These are phyloP conservation scores for Hygrophorus pudorinus DNA, from an alignment of 768 basidiomycete genomes.

Conservation along the genomic window DNA sequence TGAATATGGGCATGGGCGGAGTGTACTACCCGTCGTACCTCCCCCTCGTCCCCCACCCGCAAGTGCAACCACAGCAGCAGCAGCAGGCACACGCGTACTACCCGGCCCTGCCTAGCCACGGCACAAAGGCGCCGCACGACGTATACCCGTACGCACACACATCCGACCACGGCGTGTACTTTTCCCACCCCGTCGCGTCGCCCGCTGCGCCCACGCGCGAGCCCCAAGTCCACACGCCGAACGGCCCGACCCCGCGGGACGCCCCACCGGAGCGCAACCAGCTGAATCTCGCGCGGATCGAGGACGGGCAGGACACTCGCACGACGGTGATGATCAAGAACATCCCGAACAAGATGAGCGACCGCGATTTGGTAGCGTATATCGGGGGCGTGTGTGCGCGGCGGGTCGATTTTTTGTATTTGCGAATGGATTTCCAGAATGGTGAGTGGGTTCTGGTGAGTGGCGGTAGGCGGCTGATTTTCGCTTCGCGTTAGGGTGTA, in stretches of 20 bases:
- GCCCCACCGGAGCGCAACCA: slow-evolving; percentile 27
- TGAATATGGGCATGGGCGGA: slow-evolving; percentile 2
- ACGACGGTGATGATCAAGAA: slow-evolving; percentile 90
- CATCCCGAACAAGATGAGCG: slow-evolving; percentile 87
- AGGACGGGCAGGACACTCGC: slow-evolving; percentile 66
- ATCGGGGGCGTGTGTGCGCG: slow-evolving; percentile 67
- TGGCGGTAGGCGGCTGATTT: background rate
- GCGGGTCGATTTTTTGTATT: slow-evolving; percentile 77
- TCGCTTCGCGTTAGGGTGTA: slow-evolving; percentile 41
- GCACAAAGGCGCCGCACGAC: too few relatives aligned
- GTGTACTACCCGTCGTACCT: too few relatives aligned
- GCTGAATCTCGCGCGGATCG: slow-evolving; percentile 62
- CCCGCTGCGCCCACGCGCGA: background rate
- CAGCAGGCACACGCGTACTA: too few relatives aligned
- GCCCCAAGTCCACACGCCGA: slow-evolving; percentile 1
- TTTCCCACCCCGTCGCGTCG: slow-evolving; percentile 5
- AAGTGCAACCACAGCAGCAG: too few relatives aligned
- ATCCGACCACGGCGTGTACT: too few relatives aligned
- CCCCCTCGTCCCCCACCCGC: too few relatives aligned
- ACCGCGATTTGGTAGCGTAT: slow-evolving; percentile 57
- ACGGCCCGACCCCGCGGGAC: slow-evolving; percentile 5
- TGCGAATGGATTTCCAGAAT: slow-evolving; percentile 80
- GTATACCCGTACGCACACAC: too few relatives aligned
- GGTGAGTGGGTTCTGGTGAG: slow-evolving; percentile 30
- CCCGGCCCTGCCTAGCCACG: too few relatives aligned